Evolutionary conservation across 345 rosid species (phyloP), one percentile per base, ranked within the genome.

Genomic region (Clausena lansium): DNA sequence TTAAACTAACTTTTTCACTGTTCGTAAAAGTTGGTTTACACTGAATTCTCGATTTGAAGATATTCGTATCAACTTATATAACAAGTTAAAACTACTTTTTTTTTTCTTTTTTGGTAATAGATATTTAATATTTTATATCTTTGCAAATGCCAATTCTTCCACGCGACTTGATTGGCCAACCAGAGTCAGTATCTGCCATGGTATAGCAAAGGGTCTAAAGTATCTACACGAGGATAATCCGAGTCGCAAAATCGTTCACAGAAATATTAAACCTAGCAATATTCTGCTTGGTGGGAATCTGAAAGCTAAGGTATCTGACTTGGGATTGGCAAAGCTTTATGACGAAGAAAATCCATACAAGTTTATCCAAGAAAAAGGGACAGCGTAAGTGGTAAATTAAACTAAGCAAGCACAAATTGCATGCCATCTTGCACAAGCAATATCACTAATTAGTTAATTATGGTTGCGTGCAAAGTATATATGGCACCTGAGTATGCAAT

Each of bases 401-500:
- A 13, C 10, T 25, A 14, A 27, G 14, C 65, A 61, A 11, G 28
- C 50, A 45, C 50, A 45, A 45, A 45, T 11, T 45, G 50, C 0
- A 45, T 13, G 50, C 50, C 50, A 41, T 41, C 50, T 10, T 41
- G 50, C 14, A 41, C 15, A 9, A 41, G 47, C 14, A 11, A 11
- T 41, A 41, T 41, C 50, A 41, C 11, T 41, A 41, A 41, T 41
- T 41, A 41, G 11, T 11, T 41, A 41, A 41, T 41, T 41, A 41
- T 41, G 14, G 15, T 41, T 3, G 15, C 50, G 0, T 58, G 4
- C 63, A 80, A 76, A 22, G 75, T 70, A 61, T 80, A 75, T 15
- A 47, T 80, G 59, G 82, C 82, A 27, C 82, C 82, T 0, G 76
- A 80, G 70, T 68, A 75, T 28, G 82, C 78, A 50, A 27, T 25